Evolutionary conservation across 179 eudicot species (phyloP), one percentile per base, ranked within the genome.

Genomic region (Beta macrorhiza): DNA sequence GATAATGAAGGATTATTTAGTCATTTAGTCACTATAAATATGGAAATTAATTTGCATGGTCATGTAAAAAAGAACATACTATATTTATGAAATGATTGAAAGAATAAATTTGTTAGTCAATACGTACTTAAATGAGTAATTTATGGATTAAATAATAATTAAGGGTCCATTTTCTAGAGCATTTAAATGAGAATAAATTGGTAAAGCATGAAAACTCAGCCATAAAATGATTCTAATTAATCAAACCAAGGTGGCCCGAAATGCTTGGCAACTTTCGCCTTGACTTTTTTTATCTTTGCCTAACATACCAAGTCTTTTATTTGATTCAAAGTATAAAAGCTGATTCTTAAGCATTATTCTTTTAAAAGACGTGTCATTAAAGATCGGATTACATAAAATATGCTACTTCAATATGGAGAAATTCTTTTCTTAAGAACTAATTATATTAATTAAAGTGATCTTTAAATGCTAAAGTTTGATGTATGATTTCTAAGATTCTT

Each of bases 191-290:
- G 9, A 56, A 1, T 4, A 58, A 13, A 57, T 42, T 42, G 8
- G 19, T 58, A 44, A 73, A 55, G 16, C 69, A 29, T 75, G 53
- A 62, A 80, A 74, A 47, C 64, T 14, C 16, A 25, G 11, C 61
- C 57, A 17, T 64, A 55, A 14, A 67, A 69, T 76, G 69, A 82
- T 78, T 82, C 79, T 63, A 49, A 64, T 64, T 63, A 49, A 64
- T 64, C 15, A 65, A 37, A 69, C 78, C 73, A 72, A 62, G 42
- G 58, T 78, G 81, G 78, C 67, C 74, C 76, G 44, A 6, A 82
- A 63, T 72, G 59, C 53, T 72, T 37, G 72, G 62, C 61, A 78
- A 63, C 58, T 77, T 70, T 49, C 3, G 47, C 49, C 20, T 29
- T 29, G 5, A 52, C 59, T 7, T 47, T 16, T 5, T 32, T 45